These are phyloP conservation scores for Xylaria curta DNA, from an alignment of 495 filamentous ascomycete species.

Conservation along the genomic window DNA sequence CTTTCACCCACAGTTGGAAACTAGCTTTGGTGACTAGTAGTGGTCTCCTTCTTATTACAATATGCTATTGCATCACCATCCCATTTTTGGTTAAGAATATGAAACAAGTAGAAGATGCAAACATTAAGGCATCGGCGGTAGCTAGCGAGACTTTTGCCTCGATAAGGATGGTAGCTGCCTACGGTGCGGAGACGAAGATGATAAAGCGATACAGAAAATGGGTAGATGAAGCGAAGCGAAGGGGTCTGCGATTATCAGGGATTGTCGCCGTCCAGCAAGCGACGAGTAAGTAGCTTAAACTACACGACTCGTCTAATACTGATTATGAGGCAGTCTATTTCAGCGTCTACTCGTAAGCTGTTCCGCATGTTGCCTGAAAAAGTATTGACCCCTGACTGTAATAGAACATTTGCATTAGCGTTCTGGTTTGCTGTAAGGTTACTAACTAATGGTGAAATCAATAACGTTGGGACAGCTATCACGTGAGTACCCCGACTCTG, in stretches of 20 bases:
- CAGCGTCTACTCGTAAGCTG: constrained; percentile 49
- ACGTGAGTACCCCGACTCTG: constrained; percentile 46
- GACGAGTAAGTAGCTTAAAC: constrained; percentile 40
- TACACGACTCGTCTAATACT: not conserved
- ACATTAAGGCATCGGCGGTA: constrained; percentile 65
- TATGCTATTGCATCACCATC: constrained; percentile 61
- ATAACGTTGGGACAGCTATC: constrained; percentile 54
- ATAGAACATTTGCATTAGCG: constrained; percentile 53
- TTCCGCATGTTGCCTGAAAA: not conserved
- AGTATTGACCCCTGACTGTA: constrained; percentile 8
- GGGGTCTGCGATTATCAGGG: constrained; percentile 59
- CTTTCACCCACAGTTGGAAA: constrained; percentile 63
- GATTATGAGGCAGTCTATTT: constrained; percentile 47
- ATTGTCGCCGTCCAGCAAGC: constrained; percentile 54
- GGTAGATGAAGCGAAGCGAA: constrained; percentile 62
- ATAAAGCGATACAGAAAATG: constrained; percentile 57
- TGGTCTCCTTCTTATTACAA: constrained; percentile 60
- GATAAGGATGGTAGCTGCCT: constrained; percentile 67
- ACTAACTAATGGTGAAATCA: constrained; percentile 40
- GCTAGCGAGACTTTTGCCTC: constrained; percentile 65
- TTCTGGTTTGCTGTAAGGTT: constrained; percentile 54
- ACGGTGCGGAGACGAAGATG: constrained; percentile 65
- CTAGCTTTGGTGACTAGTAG: constrained; percentile 63
- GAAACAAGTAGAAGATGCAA: constrained; percentile 59
- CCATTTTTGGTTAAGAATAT: constrained; percentile 64